Conservation (phyloP, 345 rosid genomes). For the Eucalyptus viminalis region DNA sequence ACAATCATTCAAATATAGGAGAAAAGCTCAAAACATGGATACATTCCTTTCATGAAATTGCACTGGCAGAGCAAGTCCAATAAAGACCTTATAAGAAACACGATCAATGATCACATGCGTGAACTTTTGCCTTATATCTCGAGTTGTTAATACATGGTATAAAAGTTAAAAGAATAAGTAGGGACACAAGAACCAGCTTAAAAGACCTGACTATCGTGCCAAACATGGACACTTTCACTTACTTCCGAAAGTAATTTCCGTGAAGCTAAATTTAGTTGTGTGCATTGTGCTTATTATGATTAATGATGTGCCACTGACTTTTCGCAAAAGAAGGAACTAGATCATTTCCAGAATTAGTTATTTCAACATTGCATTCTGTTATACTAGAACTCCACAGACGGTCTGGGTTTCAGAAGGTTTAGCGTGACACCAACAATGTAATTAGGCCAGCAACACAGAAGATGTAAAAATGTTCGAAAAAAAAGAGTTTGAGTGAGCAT, state of each 20-base stretch:
- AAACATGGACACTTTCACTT: neutral
- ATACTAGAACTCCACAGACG: neutral
- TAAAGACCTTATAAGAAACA: neutral
- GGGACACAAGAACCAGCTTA: neutral
- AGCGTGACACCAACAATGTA: fast-evolving
- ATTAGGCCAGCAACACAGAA: neutral
- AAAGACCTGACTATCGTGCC: neutral
- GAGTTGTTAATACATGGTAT: neutral
- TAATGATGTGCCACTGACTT: neutral
- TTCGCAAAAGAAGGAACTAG: neutral
- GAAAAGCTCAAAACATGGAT: neutral
- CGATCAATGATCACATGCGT: neutral
- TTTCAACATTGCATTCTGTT: neutral
- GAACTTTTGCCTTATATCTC: neutral
- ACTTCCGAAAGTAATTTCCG: neutral
- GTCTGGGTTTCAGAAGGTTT: neutral
- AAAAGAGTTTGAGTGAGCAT: neutral
- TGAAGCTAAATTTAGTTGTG: neutral
- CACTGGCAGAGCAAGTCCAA: neutral
- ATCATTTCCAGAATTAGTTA: neutral
- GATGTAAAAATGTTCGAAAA: neutral
- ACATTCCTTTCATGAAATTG: neutral
- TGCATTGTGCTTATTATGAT: neutral
- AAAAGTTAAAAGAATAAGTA: neutral
- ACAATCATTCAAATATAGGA: neutral